These are phyloP conservation scores for Flaveria robusta DNA, from an alignment of 129 eudicot genomes.

Conservation along the genomic window DNA sequence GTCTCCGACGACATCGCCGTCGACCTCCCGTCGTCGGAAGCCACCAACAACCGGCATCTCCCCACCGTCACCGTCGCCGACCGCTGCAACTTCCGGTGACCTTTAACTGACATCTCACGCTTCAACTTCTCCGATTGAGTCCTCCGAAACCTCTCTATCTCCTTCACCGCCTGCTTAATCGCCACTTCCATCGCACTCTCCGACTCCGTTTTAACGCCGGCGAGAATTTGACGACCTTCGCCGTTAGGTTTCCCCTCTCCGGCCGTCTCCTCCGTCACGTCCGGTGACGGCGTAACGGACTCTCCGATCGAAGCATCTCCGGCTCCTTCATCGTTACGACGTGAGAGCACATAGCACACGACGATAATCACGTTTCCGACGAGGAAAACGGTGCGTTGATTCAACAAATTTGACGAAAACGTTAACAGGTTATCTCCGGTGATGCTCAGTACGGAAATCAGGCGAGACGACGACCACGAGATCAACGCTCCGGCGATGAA, in stretches of 20 bases:
- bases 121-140: conserved; percentile 62
- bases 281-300: background rate
- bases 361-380: conserved; percentile 67
- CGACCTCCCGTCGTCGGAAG: background rate
- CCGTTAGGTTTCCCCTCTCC: conserved; percentile 1
- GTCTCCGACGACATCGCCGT: conserved; percentile 13
- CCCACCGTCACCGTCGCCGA: conserved; percentile 45
- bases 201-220: conserved; percentile 14
- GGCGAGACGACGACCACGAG: conserved; percentile 61
- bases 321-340: conserved; percentile 24
- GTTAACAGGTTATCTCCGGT: conserved; percentile 30
- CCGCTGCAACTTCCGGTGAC: conserved; percentile 50
- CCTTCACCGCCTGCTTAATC: conserved; percentile 53
- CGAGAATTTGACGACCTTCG: background rate
- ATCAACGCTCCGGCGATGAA: conserved; percentile 47
- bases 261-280: conserved; percentile 2
- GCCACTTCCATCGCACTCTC: conserved; percentile 45
- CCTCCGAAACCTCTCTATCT: conserved; percentile 58
- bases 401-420: conserved; percentile 35
- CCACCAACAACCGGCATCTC: conserved; percentile 17
- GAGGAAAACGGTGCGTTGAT: conserved; percentile 63
- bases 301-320: background rate
- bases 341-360: conserved; percentile 47
- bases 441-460: conserved; percentile 31
- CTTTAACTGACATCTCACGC: conserved; percentile 37